Evolutionary conservation across 1,284 basidiomycete species (phyloP).

Genomic region (Meira nashicola): DNA sequence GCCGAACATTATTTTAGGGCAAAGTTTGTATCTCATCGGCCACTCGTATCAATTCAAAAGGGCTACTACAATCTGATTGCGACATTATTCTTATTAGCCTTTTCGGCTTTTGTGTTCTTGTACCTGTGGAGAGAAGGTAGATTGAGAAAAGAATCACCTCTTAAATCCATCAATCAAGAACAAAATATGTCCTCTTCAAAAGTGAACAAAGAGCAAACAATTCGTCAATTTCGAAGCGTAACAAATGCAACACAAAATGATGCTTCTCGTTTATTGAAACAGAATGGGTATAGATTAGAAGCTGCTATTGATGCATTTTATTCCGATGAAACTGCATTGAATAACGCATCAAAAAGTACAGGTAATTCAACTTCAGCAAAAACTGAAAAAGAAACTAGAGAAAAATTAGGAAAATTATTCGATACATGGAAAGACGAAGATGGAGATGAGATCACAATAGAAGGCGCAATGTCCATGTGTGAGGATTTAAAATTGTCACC

Average conservation of each 20-base stretch:
- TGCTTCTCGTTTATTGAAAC: conserved; percentile 68
- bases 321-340: conserved; percentile 50
- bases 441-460: conserved; percentile 36
- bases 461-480: conserved; percentile 42
- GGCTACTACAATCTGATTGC: too few species aligned
- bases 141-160: too few species aligned
- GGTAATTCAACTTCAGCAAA: conserved; percentile 7
- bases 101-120: too few species aligned
- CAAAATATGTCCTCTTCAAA: not conserved
- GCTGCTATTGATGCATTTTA: conserved; percentile 72
- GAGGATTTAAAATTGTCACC: conserved; percentile 38
- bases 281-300: conserved; percentile 65
- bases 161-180: too few species aligned
- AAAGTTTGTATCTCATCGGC: too few species aligned
- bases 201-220: conserved; percentile 20
- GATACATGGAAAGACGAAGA: conserved; percentile 64
- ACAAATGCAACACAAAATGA: conserved; percentile 55
- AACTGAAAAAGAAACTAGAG: conserved; percentile 29
- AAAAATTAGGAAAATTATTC: conserved; percentile 64
- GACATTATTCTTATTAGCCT: too few species aligned
- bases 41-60: too few species aligned
- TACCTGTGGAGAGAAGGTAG: too few species aligned
- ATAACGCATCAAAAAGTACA: conserved; percentile 28
- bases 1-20: too few species aligned
- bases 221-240: conserved; percentile 27